These are phyloP conservation scores for Rosa chinensis DNA, from an alignment of 306 rosid genomes.

Conservation along the genomic window DNA sequence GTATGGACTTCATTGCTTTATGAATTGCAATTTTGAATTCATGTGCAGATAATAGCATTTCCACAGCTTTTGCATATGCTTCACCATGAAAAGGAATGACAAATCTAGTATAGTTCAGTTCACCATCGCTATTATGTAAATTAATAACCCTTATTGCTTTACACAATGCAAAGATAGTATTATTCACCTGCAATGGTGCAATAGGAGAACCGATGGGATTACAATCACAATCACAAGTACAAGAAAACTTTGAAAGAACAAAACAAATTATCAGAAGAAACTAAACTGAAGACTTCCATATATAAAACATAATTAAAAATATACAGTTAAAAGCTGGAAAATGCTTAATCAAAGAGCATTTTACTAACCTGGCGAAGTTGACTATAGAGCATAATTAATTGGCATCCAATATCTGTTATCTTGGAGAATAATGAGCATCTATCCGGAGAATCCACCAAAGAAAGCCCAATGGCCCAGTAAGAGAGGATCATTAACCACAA, in stretches of 20 bases:
- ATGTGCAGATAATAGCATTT: slow-evolving; percentile 56
- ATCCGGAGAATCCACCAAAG: slow-evolving; percentile 35
- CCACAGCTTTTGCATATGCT: slow-evolving; percentile 60
- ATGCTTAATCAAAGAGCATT: slow-evolving; percentile 24
- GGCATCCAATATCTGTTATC: slow-evolving; percentile 61
- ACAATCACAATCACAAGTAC: slow-evolving; percentile 19
- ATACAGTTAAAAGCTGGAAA: slow-evolving; percentile 3
- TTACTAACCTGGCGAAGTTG: slow-evolving; percentile 91
- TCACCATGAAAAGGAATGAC: slow-evolving; percentile 44
- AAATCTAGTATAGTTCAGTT: slow-evolving; percentile 42
- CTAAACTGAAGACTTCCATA: background rate
- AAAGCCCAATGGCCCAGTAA: slow-evolving; percentile 48
- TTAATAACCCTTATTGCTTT: slow-evolving; percentile 62
- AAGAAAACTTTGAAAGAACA: background rate
- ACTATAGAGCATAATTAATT: slow-evolving; percentile 62
- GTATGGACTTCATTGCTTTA: slow-evolving; percentile 61
- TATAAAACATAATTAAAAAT: background rate
- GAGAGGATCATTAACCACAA: slow-evolving; percentile 71
- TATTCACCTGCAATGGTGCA: slow-evolving; percentile 66
- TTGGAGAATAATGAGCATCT: slow-evolving; percentile 42
- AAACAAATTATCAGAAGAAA: background rate
- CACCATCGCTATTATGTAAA: slow-evolving; percentile 33
- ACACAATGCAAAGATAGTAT: slow-evolving; percentile 67
- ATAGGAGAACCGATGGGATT: slow-evolving; percentile 25
- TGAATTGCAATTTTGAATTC: slow-evolving; percentile 53